Base-by-base conservation (phyloP, 768 basidiomycete genomes). In the Nevesoporus exiguus region DNA sequence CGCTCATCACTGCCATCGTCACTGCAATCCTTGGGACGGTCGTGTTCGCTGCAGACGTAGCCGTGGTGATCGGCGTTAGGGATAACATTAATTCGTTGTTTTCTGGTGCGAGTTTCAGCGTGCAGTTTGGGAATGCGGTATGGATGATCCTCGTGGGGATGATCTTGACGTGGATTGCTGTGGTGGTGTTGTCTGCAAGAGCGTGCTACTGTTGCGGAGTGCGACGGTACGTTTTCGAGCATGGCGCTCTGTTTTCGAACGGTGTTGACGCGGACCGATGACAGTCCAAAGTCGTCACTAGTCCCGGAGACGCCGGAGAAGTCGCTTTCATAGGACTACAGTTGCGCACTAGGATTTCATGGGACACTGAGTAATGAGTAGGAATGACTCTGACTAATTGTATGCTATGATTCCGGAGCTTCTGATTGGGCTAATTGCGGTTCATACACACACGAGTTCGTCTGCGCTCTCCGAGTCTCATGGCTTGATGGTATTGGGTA, bases 161-260 rank as follows among this genome's bases (percentile, higher is more conserved):
- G 49, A 57, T 80, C 10, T 66, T 81, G 58, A 77, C 80, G 2
- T 90, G 87, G 85, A 41, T 79, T 3, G 80, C 80, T 0, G 78
- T 88, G 33, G 64, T 87, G 29, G 62, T 81, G n/a, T 72, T 89
- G 44, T 81, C 83, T 36, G 80, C 82, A 17, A 75, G 83, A 29
- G 81, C 79, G 15, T 90, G 86, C 61, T 78, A 81, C 52, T 88
- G 86, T 56, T 84, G 84, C 67, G 86, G 86, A 7, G 78, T 85
- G n/a, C 67, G 77, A 55, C 73, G 64, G 78, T 76, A 29, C 31
- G 68, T 62, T 21, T 25, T 33, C 0, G 15, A 7, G 3, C 8
- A 13, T 24, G 22, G 11, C 3, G 9, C 5, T 22, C 19, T 39
- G 24, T 43, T 25, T 36, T 37, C 14, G 27, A 10, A 10, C 22